Conservation (phyloP, 306 rosid genomes). For the Vachellia pachyceras region DNA sequence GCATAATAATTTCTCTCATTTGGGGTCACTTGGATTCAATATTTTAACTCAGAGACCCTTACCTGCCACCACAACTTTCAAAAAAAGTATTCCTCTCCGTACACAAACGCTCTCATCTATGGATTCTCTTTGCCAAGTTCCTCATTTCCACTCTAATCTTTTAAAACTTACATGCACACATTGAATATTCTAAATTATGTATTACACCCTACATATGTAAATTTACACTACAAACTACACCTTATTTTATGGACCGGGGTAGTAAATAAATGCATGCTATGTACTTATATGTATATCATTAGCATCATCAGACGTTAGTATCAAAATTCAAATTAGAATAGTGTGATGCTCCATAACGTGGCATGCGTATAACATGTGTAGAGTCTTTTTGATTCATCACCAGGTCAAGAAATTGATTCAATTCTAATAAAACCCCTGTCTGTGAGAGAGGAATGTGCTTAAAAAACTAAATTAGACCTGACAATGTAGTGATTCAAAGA, state of each 20-base stretch:
- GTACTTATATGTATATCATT: background rate
- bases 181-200: background rate
- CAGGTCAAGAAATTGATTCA: background rate
- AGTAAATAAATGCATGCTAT: too few species aligned
- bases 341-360: background rate
- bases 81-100: background rate
- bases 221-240: too few species aligned
- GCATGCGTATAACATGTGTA: background rate
- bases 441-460: too few species aligned
- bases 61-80: background rate
- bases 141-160: slow-evolving; percentile 10
- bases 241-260: too few species aligned
- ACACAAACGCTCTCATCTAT: background rate
- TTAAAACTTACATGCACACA: background rate
- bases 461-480: too few species aligned
- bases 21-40: background rate
- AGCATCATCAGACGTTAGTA: background rate
- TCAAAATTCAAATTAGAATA: background rate
- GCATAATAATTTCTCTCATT: background rate
- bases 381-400: background rate
- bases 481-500: too few species aligned
- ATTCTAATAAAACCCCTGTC: background rate
- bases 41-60: background rate
- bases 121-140: slow-evolving; percentile 31
- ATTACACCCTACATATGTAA: background rate